phyloP scores from a whole-genome alignment of 805 yeast genomes.

The Teunomyces cretensis region DNA sequence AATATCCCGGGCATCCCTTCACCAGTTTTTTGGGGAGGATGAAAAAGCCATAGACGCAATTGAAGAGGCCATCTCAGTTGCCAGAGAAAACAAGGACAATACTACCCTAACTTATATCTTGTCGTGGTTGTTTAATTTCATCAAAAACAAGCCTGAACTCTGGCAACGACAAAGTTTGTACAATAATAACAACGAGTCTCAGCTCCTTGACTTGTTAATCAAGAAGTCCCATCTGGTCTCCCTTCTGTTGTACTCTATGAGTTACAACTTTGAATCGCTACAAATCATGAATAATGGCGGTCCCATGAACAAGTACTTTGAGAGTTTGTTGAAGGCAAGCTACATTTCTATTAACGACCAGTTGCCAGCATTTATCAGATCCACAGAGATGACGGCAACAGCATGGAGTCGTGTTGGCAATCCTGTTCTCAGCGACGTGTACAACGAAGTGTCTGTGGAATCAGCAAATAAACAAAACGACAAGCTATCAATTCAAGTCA shows the following conservation, averaged over 20 bases:
- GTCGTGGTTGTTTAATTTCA: slow-evolving; percentile 71
- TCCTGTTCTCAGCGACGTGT: slow-evolving; percentile 45
- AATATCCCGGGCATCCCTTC: slow-evolving; percentile 67
- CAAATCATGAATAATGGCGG: slow-evolving; percentile 54
- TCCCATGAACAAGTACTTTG: slow-evolving; percentile 45
- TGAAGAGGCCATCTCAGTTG: slow-evolving; percentile 84
- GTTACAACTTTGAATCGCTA: slow-evolving; percentile 64
- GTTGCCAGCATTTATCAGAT: slow-evolving; percentile 41
- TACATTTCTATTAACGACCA: slow-evolving; percentile 54
- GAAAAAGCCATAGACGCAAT: slow-evolving; percentile 74
- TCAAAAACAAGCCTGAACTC: slow-evolving; percentile 64
- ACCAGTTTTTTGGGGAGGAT: slow-evolving; percentile 64
- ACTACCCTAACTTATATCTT: slow-evolving; percentile 69
- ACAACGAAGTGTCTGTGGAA: slow-evolving; percentile 47
- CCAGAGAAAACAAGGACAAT: slow-evolving; percentile 79
- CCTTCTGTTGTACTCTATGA: slow-evolving; percentile 52
- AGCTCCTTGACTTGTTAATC: slow-evolving; percentile 61
- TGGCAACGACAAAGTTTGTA: slow-evolving; percentile 47
- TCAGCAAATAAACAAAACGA: slow-evolving; percentile 39
- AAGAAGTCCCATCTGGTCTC: slow-evolving; percentile 53
- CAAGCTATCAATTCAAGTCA: slow-evolving; percentile 34
- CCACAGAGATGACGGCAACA: slow-evolving; percentile 45
- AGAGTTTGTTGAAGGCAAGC: slow-evolving; percentile 56
- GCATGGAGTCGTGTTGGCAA: slow-evolving; percentile 56
- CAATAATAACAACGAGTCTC: slow-evolving; percentile 54